A percentile compares a stretch with the other conserved stretches of the same genome.
Conservation (phyloP, 2,329 filamentous ascomycete genomes). For the Sclerotinia glacialis region DNA sequence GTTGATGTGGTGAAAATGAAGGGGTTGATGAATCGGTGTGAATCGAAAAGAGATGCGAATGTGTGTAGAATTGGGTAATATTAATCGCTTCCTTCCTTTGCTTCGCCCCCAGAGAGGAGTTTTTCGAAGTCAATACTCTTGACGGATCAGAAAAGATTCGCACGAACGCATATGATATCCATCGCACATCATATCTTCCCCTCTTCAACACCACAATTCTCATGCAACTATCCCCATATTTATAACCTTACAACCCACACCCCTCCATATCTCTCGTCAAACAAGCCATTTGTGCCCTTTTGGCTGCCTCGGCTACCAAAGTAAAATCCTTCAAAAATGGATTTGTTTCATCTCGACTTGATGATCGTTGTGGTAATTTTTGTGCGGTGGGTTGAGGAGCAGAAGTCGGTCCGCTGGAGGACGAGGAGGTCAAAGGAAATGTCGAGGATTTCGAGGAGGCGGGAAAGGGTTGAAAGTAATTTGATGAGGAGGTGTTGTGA, state of each 20-base stretch:
- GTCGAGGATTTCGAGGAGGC: conserved; percentile 26
- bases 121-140: neutral
- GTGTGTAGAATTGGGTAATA: neutral
- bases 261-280: conserved; percentile 81
- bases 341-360: conserved; percentile 50
- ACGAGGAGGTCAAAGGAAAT: conserved; percentile 15
- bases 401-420: conserved; percentile 23
- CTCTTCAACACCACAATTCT: neutral
- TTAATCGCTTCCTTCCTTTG: neutral
- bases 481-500: conserved; percentile 38
- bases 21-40: neutral
- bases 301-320: conserved; percentile 87
- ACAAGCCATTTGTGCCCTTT: conserved; percentile 85
- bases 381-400: conserved; percentile 26
- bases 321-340: conserved; percentile 77
- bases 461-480: conserved; percentile 24
- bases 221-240: neutral
- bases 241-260: conserved; percentile 27
- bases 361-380: conserved; percentile 21
- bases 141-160: neutral
- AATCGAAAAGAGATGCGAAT: neutral
- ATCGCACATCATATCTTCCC: neutral
- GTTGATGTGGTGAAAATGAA: neutral
- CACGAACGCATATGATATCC: neutral
- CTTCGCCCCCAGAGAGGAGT: neutral